Percentiles rank a stretch among this genome's conserved stretches.
Evolutionary conservation across 2,329 filamentous ascomycete genomes (phyloP).

Genomic region (Aureobasidium leucospermi): DNA sequence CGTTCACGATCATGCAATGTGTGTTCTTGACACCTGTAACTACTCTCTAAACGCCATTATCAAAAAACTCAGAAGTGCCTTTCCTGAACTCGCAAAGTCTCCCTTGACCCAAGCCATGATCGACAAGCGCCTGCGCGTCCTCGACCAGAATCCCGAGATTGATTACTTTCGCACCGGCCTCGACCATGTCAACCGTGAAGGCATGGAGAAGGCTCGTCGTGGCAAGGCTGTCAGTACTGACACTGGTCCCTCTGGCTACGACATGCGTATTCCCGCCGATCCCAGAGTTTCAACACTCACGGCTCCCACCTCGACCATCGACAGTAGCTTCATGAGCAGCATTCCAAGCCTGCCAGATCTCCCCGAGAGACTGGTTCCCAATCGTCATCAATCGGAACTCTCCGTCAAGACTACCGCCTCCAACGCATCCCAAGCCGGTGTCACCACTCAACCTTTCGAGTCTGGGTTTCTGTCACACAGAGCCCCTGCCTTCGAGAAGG

Average conservation of each 20-base stretch:
- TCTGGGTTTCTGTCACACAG: neutral
- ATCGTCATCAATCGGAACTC: neutral
- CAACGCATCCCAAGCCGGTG: neutral
- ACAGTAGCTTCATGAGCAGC: slow-evolving; percentile 2
- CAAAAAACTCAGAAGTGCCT: slow-evolving; percentile 24
- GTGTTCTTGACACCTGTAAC: slow-evolving; percentile 26
- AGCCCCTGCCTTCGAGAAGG: neutral
- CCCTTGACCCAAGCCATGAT: slow-evolving; percentile 26
- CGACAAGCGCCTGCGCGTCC: slow-evolving; percentile 27
- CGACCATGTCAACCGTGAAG: neutral
- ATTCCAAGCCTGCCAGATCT: slow-evolving; percentile 2
- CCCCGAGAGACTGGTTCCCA: neutral
- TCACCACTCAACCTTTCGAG: neutral
- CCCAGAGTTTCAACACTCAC: slow-evolving; percentile 4
- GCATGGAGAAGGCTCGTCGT: neutral
- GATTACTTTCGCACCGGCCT: slow-evolving; percentile 24
- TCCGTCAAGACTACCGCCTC: neutral
- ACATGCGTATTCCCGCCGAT: neutral
- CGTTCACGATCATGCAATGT: slow-evolving; percentile 29
- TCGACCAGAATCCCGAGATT: slow-evolving; percentile 28
- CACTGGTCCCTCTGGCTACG: neutral
- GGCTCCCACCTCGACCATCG: neutral
- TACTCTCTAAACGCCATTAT: slow-evolving; percentile 25
- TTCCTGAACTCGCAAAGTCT: slow-evolving; percentile 23
- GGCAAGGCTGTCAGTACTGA: neutral